Base-by-base conservation (phyloP, 1,284 basidiomycete species). In the Melampsora abietis-canadensis region DNA sequence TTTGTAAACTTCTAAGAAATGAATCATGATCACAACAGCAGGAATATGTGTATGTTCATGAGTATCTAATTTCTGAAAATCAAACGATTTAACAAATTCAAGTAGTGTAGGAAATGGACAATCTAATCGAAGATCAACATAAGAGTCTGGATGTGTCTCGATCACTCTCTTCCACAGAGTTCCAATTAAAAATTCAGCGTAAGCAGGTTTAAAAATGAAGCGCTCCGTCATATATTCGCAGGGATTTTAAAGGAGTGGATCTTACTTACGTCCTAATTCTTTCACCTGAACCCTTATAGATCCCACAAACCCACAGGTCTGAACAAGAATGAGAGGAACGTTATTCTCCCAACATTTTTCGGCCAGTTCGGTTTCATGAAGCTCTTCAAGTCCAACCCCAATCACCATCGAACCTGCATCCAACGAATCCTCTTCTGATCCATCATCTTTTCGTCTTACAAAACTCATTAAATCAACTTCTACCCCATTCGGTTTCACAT, bases 31-130 rank as follows among this genome's bases (percentile, higher is more conserved):
- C 68, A 92, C 84, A 40, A 92, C 88, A 79, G 90, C 94, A 0
- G 94, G 93, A 37, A 95, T 84, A 80, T 97, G 94, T 0, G 87
- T 87, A 80, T 94, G 91, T 62, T 93, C 90, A 14, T 90, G 92
- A 21, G 87, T 87, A 81, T 96, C 91, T 86, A 96, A 87, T 15
- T 83, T 83, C 8, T 86, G 85, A 74, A 93, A 86, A 78, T 94
- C 88, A 63, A 94, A 84, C 0, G 85, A 84, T n/a, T 86, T 82
- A 0, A 91, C 88, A 81, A 91, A 88, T 72, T 89, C 85, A 72
- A 89, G 85, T 4, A 97, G 86, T 0, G 87, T 86, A 0, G 91
- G 89, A 85, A 97, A 98, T 0, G 95, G 91, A 70, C 88, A 87
- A 82, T 94, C 91, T 76, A 98, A 88, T 47, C 94, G 88, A 0